These are phyloP conservation scores for Citropsis articulata DNA, from an alignment of 345 rosid species.

Conservation along the genomic window DNA sequence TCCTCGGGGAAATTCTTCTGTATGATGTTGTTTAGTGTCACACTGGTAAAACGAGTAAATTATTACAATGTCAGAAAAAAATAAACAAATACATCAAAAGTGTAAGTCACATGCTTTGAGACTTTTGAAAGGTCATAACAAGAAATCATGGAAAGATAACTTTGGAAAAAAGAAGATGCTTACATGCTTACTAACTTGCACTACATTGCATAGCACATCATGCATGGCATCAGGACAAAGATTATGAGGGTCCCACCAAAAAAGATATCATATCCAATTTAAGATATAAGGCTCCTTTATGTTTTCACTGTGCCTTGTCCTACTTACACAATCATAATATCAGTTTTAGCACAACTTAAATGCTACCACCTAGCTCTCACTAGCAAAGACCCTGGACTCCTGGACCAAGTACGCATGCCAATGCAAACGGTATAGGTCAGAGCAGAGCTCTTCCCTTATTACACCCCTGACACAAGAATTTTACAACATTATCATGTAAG, in stretches of 20 bases:
- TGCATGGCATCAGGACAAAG: background rate
- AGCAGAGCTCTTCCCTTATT: background rate
- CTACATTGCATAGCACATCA: background rate
- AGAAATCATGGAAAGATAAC: background rate
- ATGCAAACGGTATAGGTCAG: background rate
- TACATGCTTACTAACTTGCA: background rate
- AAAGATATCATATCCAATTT: background rate
- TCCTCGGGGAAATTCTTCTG: slow-evolving; percentile 86
- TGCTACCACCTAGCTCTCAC: slow-evolving; percentile 1
- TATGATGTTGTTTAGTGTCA: slow-evolving; percentile 82
- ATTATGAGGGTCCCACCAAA: background rate
- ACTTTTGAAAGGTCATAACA: background rate
- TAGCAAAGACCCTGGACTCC: background rate
- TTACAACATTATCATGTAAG: background rate
- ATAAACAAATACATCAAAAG: background rate
- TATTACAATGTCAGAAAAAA: slow-evolving; percentile 1
- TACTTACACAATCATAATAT: background rate
- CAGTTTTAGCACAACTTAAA: background rate
- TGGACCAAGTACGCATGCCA: slow-evolving; percentile 10
- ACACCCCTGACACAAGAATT: slow-evolving; percentile 5
- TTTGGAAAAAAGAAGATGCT: background rate
- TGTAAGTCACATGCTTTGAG: background rate
- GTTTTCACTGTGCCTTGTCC: background rate
- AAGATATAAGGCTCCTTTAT: background rate
- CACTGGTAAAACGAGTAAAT: slow-evolving; percentile 47